These are phyloP conservation scores for Austroboletus festivus DNA, from an alignment of 768 basidiomycete genomes.

Conservation along the genomic window DNA sequence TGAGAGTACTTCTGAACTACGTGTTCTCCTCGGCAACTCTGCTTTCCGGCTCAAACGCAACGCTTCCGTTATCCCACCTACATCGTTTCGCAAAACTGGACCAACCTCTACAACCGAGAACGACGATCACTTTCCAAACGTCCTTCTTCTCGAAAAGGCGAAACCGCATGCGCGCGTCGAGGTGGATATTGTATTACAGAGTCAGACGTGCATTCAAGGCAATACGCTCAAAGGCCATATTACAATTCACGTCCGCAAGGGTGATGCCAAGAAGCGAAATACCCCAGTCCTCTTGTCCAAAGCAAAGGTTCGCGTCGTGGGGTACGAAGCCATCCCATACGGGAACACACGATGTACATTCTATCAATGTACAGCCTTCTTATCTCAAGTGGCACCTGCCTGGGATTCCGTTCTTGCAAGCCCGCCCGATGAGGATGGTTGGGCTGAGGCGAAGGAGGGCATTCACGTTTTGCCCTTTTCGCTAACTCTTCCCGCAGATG, in stretches of 20 bases:
- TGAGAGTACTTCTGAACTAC: constrained; percentile 55
- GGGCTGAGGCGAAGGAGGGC: constrained; percentile 60
- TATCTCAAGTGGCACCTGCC: constrained; percentile 49
- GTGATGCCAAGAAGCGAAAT: constrained; percentile 47
- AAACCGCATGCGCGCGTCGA: constrained; percentile 73
- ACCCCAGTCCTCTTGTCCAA: constrained; percentile 61
- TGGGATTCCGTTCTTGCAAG: constrained; percentile 44
- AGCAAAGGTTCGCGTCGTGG: constrained; percentile 78
- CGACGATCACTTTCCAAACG: constrained; percentile 18
- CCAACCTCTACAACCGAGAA: constrained; percentile 1
- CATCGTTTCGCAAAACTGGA: constrained; percentile 8
- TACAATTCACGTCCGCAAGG: constrained; percentile 59
- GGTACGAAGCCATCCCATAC: constrained; percentile 71
- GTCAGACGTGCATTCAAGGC: constrained; percentile 77
- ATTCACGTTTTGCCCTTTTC: constrained; percentile 69
- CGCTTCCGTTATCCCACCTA: constrained; percentile 40
- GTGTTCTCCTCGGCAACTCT: constrained; percentile 60
- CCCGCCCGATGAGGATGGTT: constrained; percentile 57
- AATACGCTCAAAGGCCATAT: constrained; percentile 66
- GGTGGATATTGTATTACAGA: constrained; percentile 76
- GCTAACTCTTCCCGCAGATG: constrained; percentile 59
- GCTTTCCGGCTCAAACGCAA: constrained; percentile 54
- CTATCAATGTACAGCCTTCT: constrained; percentile 65
- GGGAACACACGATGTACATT: constrained; percentile 70
- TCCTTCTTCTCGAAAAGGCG: constrained; percentile 64